phyloP scores from a whole-genome alignment of 2,329 filamentous ascomycete genomes.

The Verruconis gallopava region DNA sequence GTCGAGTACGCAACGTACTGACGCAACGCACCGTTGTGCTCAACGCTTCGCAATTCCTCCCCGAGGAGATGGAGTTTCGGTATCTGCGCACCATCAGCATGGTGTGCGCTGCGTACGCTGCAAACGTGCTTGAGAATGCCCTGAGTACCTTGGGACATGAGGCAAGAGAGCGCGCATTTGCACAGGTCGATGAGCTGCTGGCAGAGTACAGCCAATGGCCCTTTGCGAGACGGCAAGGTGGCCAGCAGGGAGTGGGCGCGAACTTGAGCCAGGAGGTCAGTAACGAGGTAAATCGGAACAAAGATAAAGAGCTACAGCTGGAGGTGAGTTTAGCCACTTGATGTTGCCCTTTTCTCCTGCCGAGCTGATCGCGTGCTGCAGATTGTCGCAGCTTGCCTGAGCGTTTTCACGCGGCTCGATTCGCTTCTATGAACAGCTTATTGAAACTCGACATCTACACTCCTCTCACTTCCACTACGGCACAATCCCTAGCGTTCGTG shows the following conservation, averaged over 20 bases:
- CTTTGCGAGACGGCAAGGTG: slow-evolving; percentile 67
- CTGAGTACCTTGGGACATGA: slow-evolving; percentile 87
- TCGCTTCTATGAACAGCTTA: slow-evolving; percentile 64
- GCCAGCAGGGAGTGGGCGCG: slow-evolving; percentile 74
- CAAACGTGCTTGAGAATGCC: slow-evolving; percentile 97
- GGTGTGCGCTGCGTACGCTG: slow-evolving; percentile 96
- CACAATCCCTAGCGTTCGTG: too few species aligned
- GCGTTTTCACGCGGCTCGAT: slow-evolving; percentile 94
- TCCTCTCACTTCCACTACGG: too few species aligned
- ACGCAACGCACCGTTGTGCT: slow-evolving; percentile 91
- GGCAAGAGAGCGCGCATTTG: slow-evolving; percentile 84
- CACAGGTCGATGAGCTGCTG: slow-evolving; percentile 89
- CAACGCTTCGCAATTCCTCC: slow-evolving; percentile 73
- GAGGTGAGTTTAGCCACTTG: slow-evolving; percentile 46
- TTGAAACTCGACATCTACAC: too few species aligned
- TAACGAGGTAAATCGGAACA: slow-evolving; percentile 75
- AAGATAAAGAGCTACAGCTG: slow-evolving; percentile 90
- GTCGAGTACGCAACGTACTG: slow-evolving; percentile 81
- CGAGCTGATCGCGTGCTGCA: slow-evolving; percentile 19
- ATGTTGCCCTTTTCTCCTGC: too few species aligned
- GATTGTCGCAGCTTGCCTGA: slow-evolving; percentile 87
- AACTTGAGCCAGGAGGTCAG: slow-evolving; percentile 79
- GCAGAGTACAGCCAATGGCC: slow-evolving; percentile 97
- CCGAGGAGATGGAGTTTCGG: slow-evolving; percentile 87
- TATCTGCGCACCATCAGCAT: slow-evolving; percentile 85